Evolutionary conservation across 2,329 filamentous ascomycete genomes (phyloP).

Genomic region (Neoascochyta sp.): DNA sequence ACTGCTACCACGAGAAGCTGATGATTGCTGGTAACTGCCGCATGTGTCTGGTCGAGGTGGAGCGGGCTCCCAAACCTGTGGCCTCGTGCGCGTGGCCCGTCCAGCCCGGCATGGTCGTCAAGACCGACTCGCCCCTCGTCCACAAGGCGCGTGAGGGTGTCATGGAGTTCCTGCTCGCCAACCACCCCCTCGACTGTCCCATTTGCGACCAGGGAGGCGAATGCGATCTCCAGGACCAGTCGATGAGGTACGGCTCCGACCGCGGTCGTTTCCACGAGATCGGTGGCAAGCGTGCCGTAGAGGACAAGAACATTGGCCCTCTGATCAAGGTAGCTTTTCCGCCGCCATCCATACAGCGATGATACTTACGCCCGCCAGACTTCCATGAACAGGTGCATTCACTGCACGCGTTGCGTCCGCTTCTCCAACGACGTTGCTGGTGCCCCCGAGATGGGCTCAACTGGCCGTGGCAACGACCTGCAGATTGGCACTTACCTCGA

Average conservation of each 20-base stretch:
- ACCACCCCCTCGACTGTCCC: slow-evolving; percentile 93
- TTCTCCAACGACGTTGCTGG: slow-evolving; percentile 98
- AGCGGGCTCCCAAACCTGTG: slow-evolving; percentile 91
- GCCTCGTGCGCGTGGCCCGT: slow-evolving; percentile 99
- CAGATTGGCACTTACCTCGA: slow-evolving; percentile 98
- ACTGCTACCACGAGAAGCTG: slow-evolving; percentile 99
- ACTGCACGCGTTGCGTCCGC: slow-evolving; percentile 95
- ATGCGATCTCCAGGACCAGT: slow-evolving; percentile 98
- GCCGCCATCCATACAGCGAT: background rate
- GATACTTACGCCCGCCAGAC: slow-evolving; percentile 53
- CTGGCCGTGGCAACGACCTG: slow-evolving; percentile 92
- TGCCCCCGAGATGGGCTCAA: slow-evolving; percentile 89
- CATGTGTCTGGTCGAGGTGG: slow-evolving; percentile 99
- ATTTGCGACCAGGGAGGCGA: slow-evolving; percentile 99
- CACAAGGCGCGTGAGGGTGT: slow-evolving; percentile 98
- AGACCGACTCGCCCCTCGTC: slow-evolving; percentile 91
- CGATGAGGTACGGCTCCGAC: slow-evolving; percentile 96
- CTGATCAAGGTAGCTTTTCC: slow-evolving; percentile 66
- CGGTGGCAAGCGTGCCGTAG: slow-evolving; percentile 91
- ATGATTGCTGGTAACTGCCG: slow-evolving; percentile 99
- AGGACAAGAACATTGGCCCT: slow-evolving; percentile 99
- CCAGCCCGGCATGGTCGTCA: slow-evolving; percentile 97
- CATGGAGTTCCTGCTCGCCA: slow-evolving; percentile 97
- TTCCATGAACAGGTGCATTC: slow-evolving; percentile 99
- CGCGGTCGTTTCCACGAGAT: slow-evolving; percentile 95